Conservation (phyloP, 2,329 filamentous ascomycete genomes). For the Fusarium solani-melongenae region DNA sequence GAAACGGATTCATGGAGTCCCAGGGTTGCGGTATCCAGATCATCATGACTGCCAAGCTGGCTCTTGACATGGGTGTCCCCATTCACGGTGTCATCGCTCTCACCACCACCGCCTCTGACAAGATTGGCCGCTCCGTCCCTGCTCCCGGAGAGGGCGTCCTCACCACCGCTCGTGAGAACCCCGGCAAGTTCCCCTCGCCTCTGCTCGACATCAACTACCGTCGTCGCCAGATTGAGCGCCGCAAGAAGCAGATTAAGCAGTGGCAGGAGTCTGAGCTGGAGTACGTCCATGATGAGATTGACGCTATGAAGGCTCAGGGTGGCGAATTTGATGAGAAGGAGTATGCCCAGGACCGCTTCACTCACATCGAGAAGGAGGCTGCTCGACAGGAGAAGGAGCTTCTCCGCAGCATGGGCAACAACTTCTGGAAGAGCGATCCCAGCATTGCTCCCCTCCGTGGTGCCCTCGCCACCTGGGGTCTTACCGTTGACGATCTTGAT, state of each 20-base stretch:
- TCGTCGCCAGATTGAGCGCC: slow-evolving; percentile 91
- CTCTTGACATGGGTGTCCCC: slow-evolving; percentile 97
- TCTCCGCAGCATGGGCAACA: slow-evolving; percentile 92
- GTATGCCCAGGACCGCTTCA: slow-evolving; percentile 85
- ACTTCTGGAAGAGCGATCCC: slow-evolving; percentile 97
- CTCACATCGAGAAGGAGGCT: slow-evolving; percentile 88
- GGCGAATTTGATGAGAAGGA: slow-evolving; percentile 82
- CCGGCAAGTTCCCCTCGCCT: slow-evolving; percentile 93
- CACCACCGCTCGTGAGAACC: slow-evolving; percentile 91
- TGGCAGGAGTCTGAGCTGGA: slow-evolving; percentile 97
- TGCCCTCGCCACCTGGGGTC: slow-evolving; percentile 95
- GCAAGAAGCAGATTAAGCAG: slow-evolving; percentile 92
- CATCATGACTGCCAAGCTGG: slow-evolving; percentile 97
- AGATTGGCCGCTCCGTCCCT: slow-evolving; percentile 97
- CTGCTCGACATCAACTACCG: slow-evolving; percentile 98
- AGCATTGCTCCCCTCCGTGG: slow-evolving; percentile 95
- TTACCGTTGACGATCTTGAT: slow-evolving; percentile 94
- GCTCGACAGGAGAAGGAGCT: slow-evolving; percentile 92
- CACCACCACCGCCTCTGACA: slow-evolving; percentile 96
- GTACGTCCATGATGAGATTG: slow-evolving; percentile 91
- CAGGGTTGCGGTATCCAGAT: slow-evolving; percentile 98
- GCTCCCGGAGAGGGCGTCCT: slow-evolving; percentile 97
- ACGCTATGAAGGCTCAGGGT: slow-evolving; percentile 87
- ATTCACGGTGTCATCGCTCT: slow-evolving; percentile 95
- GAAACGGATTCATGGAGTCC: slow-evolving; percentile 99